phyloP scores from a whole-genome alignment of 1,284 basidiomycete species.

The Neonothopanus nambi region DNA sequence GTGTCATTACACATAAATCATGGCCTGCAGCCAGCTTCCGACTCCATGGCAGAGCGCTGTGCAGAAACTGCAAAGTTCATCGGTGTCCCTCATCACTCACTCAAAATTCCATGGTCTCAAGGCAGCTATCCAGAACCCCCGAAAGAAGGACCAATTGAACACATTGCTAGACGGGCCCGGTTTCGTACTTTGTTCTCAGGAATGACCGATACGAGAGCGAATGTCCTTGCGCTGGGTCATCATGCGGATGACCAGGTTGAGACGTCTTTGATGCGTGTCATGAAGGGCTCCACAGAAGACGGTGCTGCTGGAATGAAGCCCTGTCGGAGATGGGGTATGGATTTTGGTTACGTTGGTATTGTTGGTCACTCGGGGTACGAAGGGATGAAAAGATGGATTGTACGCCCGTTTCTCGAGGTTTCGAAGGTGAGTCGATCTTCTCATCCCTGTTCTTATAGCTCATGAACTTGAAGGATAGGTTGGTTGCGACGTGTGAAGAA shows the following conservation, averaged over 20 bases:
- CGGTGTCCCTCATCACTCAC: slow-evolving; percentile 46
- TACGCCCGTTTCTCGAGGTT: slow-evolving; percentile 66
- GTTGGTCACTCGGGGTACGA: slow-evolving; percentile 46
- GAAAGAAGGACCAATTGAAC: slow-evolving; percentile 48
- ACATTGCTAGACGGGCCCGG: slow-evolving; percentile 56
- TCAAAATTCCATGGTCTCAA: slow-evolving; percentile 56
- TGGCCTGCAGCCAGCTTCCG: slow-evolving; percentile 56
- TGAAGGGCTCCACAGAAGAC: slow-evolving; percentile 49
- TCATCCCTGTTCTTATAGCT: neutral
- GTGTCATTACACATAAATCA: slow-evolving; percentile 72
- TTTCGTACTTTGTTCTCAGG: slow-evolving; percentile 53
- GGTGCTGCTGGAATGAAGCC: slow-evolving; percentile 68
- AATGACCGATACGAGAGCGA: slow-evolving; percentile 40
- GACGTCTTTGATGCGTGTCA: slow-evolving; percentile 69
- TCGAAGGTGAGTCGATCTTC: slow-evolving; percentile 52
- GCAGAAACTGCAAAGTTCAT: slow-evolving; percentile 41
- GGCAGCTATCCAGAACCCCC: slow-evolving; percentile 47
- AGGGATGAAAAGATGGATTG: slow-evolving; percentile 67
- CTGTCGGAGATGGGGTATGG: slow-evolving; percentile 77
- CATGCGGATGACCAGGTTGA: slow-evolving; percentile 82
- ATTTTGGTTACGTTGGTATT: slow-evolving; percentile 30
- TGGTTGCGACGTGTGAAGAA: slow-evolving; percentile 71
- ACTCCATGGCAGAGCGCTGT: slow-evolving; percentile 53
- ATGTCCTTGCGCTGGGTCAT: slow-evolving; percentile 64
- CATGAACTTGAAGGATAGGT: slow-evolving; percentile 52